Evolutionary conservation across 1,139 yeast species (phyloP), one percentile per base, ranked within the genome.

Genomic region (Sugiyamaella xylanicola): DNA sequence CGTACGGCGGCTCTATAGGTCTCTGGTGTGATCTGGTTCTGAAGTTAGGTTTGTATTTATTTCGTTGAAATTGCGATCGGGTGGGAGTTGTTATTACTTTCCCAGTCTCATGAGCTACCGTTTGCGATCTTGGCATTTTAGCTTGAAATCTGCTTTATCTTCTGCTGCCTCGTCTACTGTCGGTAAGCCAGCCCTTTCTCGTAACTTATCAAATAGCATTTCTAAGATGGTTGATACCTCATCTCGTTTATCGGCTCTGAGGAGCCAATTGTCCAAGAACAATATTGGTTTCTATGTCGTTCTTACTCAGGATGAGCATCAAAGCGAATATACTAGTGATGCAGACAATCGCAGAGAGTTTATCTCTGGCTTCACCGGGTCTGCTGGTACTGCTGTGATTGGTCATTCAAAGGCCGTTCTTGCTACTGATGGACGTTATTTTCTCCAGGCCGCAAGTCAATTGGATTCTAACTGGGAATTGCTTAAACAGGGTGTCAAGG

Each of bases 361-460:
- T 64, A 87, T 93, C 49, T 84, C 93, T 22, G 85, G 73, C 0
- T 93, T 93, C 74, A 87, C 89, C 56, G 99, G 99, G 3, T 86
- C 95, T 56, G 97, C 98, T 0, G 99, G 99, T 54, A 79, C 91
- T 41, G 99, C 98, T 2, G 80, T 95, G 42, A 77, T 93, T 43
- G 86, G 97, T n/a, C 54, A 57, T 27, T 86, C 87, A 8, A 78
- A 83, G 61, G 93, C 96, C 32, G 87, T 87, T 3, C 77, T 95
- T 63, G 85, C 96, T 9, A 95, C 99, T 0, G 99, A 95, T 72
- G 98, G 97, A 11, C 80, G 99, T 63, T 95, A 95, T 73, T 95
- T 91, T 70, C 81, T 84, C 62, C 99, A 95, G 73, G 99, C 99
- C 1, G 74, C 82, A 25, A 83, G 86, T 67, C 96, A 95, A 72